A percentile compares a stretch with the other conserved stretches of the same genome.
phyloP scores from a whole-genome alignment of 1,284 basidiomycete genomes.

The Vanrija sp. region DNA sequence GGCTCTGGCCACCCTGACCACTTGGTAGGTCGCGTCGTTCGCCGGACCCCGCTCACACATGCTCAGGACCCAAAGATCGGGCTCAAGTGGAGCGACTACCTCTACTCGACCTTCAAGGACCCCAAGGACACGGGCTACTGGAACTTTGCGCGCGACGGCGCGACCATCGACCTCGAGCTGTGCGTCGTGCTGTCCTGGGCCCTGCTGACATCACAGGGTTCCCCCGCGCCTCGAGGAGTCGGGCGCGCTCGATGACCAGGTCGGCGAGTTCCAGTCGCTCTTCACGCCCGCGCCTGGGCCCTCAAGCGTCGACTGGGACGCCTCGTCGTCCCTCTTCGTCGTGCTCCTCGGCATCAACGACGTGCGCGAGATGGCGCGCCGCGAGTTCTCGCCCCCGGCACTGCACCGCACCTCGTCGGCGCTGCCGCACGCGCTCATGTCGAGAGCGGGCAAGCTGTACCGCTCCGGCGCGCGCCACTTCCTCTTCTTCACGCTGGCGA shows the following conservation, averaged over 20 bases:
- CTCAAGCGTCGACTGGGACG: conserved; percentile 15
- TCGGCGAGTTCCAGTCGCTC: conserved; percentile 18
- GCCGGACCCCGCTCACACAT: background rate
- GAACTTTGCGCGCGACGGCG: conserved; percentile 20
- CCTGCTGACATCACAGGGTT: conserved; percentile 2
- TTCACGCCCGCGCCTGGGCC: conserved; percentile 22
- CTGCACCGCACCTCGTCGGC: background rate
- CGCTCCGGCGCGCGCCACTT: background rate
- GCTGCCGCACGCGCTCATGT: background rate
- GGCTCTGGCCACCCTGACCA: conserved; percentile 16
- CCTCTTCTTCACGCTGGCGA: background rate
- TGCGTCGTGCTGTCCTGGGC: background rate
- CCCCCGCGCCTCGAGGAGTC: conserved; percentile 19
- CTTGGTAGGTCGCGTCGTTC: conserved; percentile 5
- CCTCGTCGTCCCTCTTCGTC: conserved; percentile 19
- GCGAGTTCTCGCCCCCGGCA: background rate
- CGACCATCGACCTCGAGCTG: conserved; percentile 15
- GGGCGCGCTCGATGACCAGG: conserved; percentile 17
- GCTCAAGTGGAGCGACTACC: conserved; percentile 26
- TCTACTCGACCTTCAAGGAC: conserved; percentile 21
- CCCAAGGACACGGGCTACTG: conserved; percentile 14
- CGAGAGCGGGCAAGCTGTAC: background rate
- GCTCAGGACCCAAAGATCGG: conserved; percentile 17
- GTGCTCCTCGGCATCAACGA: conserved; percentile 25
- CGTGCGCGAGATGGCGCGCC: conserved; percentile 11